phyloP scores from a whole-genome alignment of 2,329 filamentous ascomycete species.

The Macroventuria anomochaeta region DNA sequence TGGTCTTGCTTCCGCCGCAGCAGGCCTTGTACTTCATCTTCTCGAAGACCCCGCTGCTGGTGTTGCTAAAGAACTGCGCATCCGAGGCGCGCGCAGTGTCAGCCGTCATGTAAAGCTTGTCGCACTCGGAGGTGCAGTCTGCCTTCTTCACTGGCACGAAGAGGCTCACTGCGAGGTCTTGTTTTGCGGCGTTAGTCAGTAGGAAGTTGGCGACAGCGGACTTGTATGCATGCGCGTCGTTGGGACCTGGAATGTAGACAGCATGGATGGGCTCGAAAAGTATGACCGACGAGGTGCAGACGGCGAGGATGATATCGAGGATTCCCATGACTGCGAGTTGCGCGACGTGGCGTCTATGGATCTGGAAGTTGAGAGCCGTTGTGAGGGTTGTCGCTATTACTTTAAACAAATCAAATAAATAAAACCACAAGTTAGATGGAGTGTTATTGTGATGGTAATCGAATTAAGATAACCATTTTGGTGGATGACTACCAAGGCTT shows the following conservation, averaged over 20 bases:
- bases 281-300: neutral
- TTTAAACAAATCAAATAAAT: too few species aligned
- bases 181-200: slow-evolving; percentile 11
- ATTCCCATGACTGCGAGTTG: slow-evolving; percentile 6
- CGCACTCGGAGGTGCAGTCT: slow-evolving; percentile 20
- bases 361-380: slow-evolving; percentile 1
- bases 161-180: slow-evolving; percentile 29
- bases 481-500: too few species aligned
- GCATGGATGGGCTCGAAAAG: slow-evolving; percentile 11
- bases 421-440: too few species aligned
- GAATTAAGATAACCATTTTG: too few species aligned
- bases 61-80: slow-evolving; percentile 34
- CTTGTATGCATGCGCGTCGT: slow-evolving; percentile 23
- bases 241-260: slow-evolving; percentile 23
- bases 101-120: slow-evolving; percentile 30
- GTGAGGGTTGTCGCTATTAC: slow-evolving; percentile 8
- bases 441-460: too few species aligned
- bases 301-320: neutral
- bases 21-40: slow-evolving; percentile 27
- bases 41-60: slow-evolving; percentile 28
- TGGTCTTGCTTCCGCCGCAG: slow-evolving; percentile 12
- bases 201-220: slow-evolving; percentile 25
- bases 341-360: slow-evolving; percentile 1
- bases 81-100: slow-evolving; percentile 25
- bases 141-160: slow-evolving; percentile 29